Evolutionary conservation across 225 moss, liverwort and hornwort genomes (phyloP).

Genomic region (Physcomitrium patens): DNA sequence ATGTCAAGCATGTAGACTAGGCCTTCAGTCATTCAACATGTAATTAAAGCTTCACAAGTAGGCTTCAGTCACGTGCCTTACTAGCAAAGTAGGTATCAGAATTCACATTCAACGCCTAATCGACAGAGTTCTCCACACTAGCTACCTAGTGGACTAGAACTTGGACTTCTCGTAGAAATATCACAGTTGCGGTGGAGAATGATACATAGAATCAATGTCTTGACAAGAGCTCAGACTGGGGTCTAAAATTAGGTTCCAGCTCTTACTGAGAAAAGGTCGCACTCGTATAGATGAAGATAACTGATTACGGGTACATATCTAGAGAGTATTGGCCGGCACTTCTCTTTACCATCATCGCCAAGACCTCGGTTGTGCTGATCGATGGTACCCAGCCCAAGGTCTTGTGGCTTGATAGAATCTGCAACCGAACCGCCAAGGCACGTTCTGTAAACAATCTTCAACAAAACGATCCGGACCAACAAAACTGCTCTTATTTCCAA

Average conservation of each 20-base stretch:
- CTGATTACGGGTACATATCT: constrained; percentile 88
- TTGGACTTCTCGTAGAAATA: constrained; percentile 11
- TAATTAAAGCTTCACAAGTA: constrained; percentile 4
- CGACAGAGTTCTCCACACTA: neutral
- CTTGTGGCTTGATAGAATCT: constrained; percentile 69
- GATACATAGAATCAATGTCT: neutral
- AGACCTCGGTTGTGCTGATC: constrained; percentile 74
- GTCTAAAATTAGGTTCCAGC: neutral
- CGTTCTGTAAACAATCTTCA: constrained; percentile 2
- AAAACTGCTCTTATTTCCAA: neutral
- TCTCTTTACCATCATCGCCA: constrained; percentile 64
- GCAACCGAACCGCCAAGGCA: constrained; percentile 32
- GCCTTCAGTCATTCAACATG: neutral
- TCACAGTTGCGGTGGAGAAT: constrained; percentile 3
- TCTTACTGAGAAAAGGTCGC: constrained; percentile 86
- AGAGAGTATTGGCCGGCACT: constrained; percentile 63
- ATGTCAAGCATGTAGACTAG: neutral
- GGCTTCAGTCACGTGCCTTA: neutral
- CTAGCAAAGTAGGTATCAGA: neutral
- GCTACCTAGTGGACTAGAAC: constrained; percentile 6
- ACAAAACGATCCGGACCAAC: neutral
- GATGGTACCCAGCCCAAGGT: constrained; percentile 73
- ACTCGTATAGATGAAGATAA: constrained; percentile 92
- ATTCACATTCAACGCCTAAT: neutral
- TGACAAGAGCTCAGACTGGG: constrained; percentile 11